phyloP scores from a whole-genome alignment of 495 filamentous ascomycete genomes.

The Penicillium pulvis region DNA sequence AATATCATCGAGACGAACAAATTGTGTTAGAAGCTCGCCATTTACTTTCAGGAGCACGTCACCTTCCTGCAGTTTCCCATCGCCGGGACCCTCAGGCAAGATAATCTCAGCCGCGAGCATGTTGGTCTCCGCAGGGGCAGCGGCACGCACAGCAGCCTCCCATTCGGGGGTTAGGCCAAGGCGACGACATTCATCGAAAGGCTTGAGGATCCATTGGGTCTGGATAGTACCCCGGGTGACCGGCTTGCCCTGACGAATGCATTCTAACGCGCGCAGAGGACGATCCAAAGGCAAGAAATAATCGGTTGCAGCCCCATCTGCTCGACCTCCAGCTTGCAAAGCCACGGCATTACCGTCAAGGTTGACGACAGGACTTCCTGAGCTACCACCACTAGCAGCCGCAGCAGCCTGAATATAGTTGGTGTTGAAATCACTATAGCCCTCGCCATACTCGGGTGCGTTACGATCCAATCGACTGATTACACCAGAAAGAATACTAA shows the following conservation, averaged over 20 bases:
- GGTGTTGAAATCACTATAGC: constrained; percentile 99
- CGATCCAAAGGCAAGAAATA: constrained; percentile 96
- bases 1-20: constrained; percentile 90
- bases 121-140: constrained; percentile 90
- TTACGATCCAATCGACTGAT: constrained; percentile 96
- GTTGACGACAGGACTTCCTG: constrained; percentile 95
- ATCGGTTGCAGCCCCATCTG: constrained; percentile 94
- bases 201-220: constrained; percentile 93
- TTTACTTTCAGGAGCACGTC: constrained; percentile 97
- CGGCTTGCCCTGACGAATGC: constrained; percentile 71
- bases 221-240: constrained; percentile 95
- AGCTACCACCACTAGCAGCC: constrained; percentile 93
- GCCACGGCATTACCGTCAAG: constrained; percentile 91
- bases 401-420: constrained; percentile 99
- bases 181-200: constrained; percentile 95
- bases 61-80: constrained; percentile 84
- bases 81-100: constrained; percentile 84
- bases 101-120: constrained; percentile 97
- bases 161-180: constrained; percentile 82
- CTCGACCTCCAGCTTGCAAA: constrained; percentile 89
- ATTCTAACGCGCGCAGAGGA: constrained; percentile 81
- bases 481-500: constrained; percentile 96
- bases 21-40: constrained; percentile 90
- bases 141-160: constrained; percentile 78
- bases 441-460: constrained; percentile 96